Conservation (phyloP, 495 filamentous ascomycete species). For the Aspergillus olivimuriae region DNA sequence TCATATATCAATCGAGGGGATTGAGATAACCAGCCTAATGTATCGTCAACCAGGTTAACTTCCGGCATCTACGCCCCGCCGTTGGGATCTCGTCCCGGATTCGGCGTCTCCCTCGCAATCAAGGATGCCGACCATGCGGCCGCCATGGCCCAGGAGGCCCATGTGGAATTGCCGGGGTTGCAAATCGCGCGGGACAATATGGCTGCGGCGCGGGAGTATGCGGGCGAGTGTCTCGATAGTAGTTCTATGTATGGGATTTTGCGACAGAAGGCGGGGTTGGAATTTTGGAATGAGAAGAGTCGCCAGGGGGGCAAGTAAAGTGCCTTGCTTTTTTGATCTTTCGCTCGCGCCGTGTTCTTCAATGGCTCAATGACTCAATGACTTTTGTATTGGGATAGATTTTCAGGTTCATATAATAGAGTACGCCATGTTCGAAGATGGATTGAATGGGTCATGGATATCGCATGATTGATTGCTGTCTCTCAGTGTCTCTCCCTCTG, state of each 20-base stretch:
- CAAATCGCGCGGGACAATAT: constrained; percentile 33
- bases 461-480: too few species aligned
- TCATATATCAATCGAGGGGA: too few species aligned
- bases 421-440: too few species aligned
- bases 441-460: too few species aligned
- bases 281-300: constrained; percentile 44
- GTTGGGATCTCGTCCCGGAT: constrained; percentile 35
- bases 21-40: background rate
- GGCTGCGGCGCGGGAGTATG: constrained; percentile 36
- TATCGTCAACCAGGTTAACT: constrained; percentile 27
- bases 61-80: constrained; percentile 41
- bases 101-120: constrained; percentile 40
- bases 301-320: constrained; percentile 19
- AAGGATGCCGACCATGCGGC: constrained; percentile 41
- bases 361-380: too few species aligned
- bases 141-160: constrained; percentile 28
- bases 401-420: too few species aligned
- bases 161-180: constrained; percentile 34
- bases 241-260: constrained; percentile 40
- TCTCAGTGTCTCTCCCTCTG: too few species aligned
- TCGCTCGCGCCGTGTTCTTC: too few species aligned
- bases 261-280: constrained; percentile 36
- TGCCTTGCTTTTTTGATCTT: too few species aligned
- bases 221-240: constrained; percentile 38
- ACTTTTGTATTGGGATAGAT: too few species aligned